Conservation (phyloP, 2,329 filamentous ascomycete species). For the Fusarium penzigii region DNA sequence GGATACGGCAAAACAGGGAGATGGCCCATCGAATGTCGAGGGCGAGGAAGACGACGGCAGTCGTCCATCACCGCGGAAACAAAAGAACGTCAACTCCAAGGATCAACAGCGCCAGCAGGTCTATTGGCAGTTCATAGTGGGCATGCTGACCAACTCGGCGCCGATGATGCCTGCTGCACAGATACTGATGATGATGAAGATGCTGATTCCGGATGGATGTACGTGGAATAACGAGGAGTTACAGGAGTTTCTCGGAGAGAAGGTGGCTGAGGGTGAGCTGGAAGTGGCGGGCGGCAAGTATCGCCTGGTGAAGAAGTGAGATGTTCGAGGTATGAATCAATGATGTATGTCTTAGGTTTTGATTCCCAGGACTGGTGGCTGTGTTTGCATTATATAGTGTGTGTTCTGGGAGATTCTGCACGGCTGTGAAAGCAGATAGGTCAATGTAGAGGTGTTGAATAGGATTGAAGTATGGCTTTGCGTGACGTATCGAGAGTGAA, state of each 20-base stretch:
- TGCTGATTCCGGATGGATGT: conserved; percentile 85
- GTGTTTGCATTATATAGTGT: too few species aligned
- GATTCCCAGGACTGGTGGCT: too few species aligned
- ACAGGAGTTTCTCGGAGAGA: conserved; percentile 74
- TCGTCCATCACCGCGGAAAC: conserved; percentile 49
- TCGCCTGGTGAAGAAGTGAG: conserved; percentile 61
- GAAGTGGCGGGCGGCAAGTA: conserved; percentile 73
- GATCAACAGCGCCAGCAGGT: conserved; percentile 61
- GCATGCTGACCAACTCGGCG: conserved; percentile 92
- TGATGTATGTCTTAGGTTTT: too few species aligned
- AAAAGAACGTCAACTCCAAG: conserved; percentile 62
- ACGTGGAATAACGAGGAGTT: conserved; percentile 88
- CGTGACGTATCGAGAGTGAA: too few species aligned
- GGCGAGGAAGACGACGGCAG: conserved; percentile 28
- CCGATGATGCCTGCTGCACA: conserved; percentile 75
- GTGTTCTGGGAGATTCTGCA: too few species aligned
- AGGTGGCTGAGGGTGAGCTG: conserved; percentile 71
- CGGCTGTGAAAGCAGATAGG: too few species aligned
- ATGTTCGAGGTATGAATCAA: neutral
- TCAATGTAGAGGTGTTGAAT: too few species aligned
- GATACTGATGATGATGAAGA: conserved; percentile 94
- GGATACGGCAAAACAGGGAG: conserved; percentile 29
- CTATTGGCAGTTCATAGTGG: conserved; percentile 90
- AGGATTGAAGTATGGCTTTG: too few species aligned
- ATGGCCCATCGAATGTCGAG: conserved; percentile 31